Evolutionary conservation across 495 filamentous ascomycete genomes (phyloP).

Genomic region (Penicillium odoratum): DNA sequence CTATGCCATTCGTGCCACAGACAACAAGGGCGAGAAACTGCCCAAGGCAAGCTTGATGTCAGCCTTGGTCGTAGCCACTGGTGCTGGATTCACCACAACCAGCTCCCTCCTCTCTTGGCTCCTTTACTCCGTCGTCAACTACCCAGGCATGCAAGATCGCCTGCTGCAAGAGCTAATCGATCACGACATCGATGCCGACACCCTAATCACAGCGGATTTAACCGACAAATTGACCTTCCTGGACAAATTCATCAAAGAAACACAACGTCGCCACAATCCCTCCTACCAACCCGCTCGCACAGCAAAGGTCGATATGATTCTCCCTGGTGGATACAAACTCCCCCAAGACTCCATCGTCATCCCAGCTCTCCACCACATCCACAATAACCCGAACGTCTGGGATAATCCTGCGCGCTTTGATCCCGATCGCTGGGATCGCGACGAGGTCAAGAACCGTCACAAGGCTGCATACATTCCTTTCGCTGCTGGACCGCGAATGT

Average conservation of each 20-base stretch:
- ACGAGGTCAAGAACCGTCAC: constrained; percentile 45
- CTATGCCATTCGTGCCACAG: constrained; percentile 45
- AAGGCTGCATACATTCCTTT: constrained; percentile 52
- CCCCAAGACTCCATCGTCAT: constrained; percentile 47
- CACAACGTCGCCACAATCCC: constrained; percentile 54
- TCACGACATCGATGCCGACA: constrained; percentile 39
- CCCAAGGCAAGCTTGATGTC: constrained; percentile 34
- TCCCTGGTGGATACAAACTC: constrained; percentile 55
- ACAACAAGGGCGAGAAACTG: constrained; percentile 52
- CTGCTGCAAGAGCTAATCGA: constrained; percentile 56
- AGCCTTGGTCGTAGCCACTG: constrained; percentile 28
- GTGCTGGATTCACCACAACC: constrained; percentile 30
- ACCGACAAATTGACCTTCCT: constrained; percentile 41
- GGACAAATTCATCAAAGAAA: constrained; percentile 57
- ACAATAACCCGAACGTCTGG: constrained; percentile 53
- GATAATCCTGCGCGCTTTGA: constrained; percentile 51
- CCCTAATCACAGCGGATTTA: constrained; percentile 26
- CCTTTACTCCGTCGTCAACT: constrained; percentile 48
- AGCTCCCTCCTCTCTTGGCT: constrained; percentile 45
- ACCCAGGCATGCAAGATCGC: constrained; percentile 50
- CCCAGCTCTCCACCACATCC: constrained; percentile 47
- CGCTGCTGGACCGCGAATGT: constrained; percentile 47
- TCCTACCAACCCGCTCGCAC: constrained; percentile 55
- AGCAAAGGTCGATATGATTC: constrained; percentile 46
- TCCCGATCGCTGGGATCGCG: constrained; percentile 54